Base-by-base conservation (phyloP, 2,329 filamentous ascomycete species). In the Ploettnerulaceae sp. region DNA sequence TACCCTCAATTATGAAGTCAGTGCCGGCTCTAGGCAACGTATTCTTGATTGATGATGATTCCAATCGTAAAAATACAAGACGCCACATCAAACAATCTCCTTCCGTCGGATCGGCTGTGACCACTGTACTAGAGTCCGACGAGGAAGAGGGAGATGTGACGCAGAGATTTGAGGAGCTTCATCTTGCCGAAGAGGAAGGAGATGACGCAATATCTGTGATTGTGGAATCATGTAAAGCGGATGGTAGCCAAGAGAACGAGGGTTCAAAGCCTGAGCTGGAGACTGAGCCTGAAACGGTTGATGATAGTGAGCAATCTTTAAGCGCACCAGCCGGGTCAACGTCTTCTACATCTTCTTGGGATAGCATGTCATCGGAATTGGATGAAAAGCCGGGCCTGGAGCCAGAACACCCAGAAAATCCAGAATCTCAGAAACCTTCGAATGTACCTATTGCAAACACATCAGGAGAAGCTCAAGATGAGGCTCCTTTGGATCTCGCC, bases 1-100 rank as follows among this genome's bases (percentile, higher is more conserved):
- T 54, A 37, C 61, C 62, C 12, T 59, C 58, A 24, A 64, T 69
- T 22, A 61, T 66, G 60, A 71, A 53, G 70, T 21, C 62, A 15
- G 49, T 49, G 54, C 34, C 59, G 47, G 31, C 64, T 57, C 40
- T 60, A 52, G n/a, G 54, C 54, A 40, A 51, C 44, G 33, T 56
- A 53, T 40, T 61, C 31, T 62, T 66, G 49, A 68, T 71, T 41
- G 71, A 75, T 40, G 69, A 79, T 54, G 66, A 76, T 68, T 53
- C 78, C 64, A 55, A 79, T 43, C 72, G 73, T 55, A 81, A 84
- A 43, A 94, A 88, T 59, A 91, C 88, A 5, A 82, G 90, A 62
- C 77, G 89, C 53, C 89, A 95, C 65, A 83, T 80, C 56, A 75
- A 88, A 58, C 86, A 87, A 64, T 90, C 83, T 54, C 85, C 86